These are phyloP conservation scores for Gnomoniopsis smithogilvyi DNA, from an alignment of 2,329 filamentous ascomycete genomes.

Conservation along the genomic window DNA sequence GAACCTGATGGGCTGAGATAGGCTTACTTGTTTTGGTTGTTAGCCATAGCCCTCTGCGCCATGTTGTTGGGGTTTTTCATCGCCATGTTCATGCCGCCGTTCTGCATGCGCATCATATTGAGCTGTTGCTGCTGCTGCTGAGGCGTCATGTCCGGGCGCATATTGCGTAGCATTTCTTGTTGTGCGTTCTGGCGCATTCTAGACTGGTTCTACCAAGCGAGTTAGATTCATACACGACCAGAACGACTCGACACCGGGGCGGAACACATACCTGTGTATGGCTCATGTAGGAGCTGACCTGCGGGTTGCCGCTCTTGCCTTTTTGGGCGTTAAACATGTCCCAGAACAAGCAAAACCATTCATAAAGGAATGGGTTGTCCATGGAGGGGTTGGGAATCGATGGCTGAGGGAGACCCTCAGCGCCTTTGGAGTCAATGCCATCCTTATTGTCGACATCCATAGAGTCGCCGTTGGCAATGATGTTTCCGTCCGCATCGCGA, in stretches of 20 bases:
- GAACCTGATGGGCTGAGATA: background rate
- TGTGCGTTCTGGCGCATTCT: constrained; percentile 73
- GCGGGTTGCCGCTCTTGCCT: constrained; percentile 59
- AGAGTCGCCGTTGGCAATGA: constrained; percentile 65
- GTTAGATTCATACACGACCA: constrained; percentile 23
- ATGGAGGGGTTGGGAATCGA: constrained; percentile 62
- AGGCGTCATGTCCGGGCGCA: constrained; percentile 58
- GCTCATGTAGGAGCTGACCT: constrained; percentile 71
- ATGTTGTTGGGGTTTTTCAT: constrained; percentile 61
- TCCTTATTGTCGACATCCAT: constrained; percentile 86
- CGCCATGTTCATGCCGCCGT: constrained; percentile 56
- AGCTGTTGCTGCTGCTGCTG: constrained; percentile 53
- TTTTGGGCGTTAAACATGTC: constrained; percentile 88
- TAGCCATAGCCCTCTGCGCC: constrained; percentile 73
- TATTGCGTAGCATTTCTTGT: constrained; percentile 71
- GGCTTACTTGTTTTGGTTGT: constrained; percentile 69
- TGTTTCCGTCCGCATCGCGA: constrained; percentile 64
- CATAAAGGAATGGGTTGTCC: constrained; percentile 83
- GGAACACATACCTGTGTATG: constrained; percentile 71
- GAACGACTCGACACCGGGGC: constrained; percentile 3
- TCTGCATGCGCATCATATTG: constrained; percentile 68
- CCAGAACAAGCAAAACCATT: constrained; percentile 98
- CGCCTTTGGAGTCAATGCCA: constrained; percentile 68
- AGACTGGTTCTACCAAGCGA: constrained; percentile 54
- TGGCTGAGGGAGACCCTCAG: constrained; percentile 75